phyloP scores from a whole-genome alignment of 495 filamentous ascomycete genomes.

The Hypoxylon trugodes region DNA sequence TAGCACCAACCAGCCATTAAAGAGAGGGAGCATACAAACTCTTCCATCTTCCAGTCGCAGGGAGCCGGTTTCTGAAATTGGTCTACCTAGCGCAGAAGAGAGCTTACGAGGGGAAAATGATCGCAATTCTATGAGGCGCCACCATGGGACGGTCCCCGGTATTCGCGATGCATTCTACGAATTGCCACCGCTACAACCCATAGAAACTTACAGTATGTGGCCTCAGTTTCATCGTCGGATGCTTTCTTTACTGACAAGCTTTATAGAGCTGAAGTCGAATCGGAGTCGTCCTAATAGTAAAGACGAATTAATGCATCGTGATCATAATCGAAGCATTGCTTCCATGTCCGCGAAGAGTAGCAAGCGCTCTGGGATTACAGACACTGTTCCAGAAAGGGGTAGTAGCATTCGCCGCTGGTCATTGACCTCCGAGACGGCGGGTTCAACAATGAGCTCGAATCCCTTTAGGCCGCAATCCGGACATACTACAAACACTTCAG shows the following conservation, averaged over 20 bases:
- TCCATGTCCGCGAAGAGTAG: conserved; percentile 29
- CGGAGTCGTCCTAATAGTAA: conserved; percentile 13
- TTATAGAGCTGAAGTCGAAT: conserved; percentile 18
- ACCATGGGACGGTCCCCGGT: conserved; percentile 24
- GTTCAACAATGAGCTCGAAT: conserved; percentile 51
- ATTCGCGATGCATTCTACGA: conserved; percentile 25
- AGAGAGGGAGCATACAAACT: conserved; percentile 42
- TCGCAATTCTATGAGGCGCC: conserved; percentile 14
- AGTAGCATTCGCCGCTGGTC: conserved; percentile 52
- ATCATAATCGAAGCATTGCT: conserved; percentile 32
- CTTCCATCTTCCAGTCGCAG: conserved; percentile 31
- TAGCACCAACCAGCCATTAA: conserved; percentile 26
- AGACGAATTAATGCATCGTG: conserved; percentile 26
- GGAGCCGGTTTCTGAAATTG: conserved; percentile 12
- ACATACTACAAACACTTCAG: conserved; percentile 54
- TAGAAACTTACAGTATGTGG: conserved; percentile 32
- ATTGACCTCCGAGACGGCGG: conserved; percentile 50
- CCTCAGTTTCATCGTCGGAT: background rate
- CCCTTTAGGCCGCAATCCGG: conserved; percentile 49
- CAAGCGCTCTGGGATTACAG: conserved; percentile 34
- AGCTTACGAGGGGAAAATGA: conserved; percentile 3
- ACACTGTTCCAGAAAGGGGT: conserved; percentile 37
- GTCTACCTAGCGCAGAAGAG: conserved; percentile 18
- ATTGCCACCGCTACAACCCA: conserved; percentile 19
- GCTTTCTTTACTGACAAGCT: conserved; percentile 8